Base-by-base conservation (phyloP, 139 green algal genomes). In the Edaphochlamys debaryana region DNA sequence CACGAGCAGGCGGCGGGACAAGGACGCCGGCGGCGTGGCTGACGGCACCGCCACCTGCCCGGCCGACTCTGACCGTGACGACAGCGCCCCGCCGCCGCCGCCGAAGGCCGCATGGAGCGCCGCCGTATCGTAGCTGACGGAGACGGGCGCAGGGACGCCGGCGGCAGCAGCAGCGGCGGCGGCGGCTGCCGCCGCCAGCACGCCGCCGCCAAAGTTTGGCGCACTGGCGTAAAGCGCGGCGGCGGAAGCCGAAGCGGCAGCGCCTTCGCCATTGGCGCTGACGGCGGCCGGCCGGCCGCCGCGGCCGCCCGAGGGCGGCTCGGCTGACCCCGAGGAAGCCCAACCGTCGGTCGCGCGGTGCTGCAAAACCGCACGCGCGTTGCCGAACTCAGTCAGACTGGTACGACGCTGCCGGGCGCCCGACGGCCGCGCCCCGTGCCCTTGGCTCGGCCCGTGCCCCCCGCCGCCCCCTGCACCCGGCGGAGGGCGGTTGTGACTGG, bases 361-460 rank as follows among this genome's bases (percentile, higher is more conserved):
- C 62, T 71, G 75, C 75, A 63, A 19, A 5, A 13, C 23, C 30
- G 75, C 60, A 2, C 75, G 60, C 29, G 75, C 75, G 32, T 48
- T 62, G 0, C 60, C 58, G 7, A 71, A 71, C 25, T 70, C 75
- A 2, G 60, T 71, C 17, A 81, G 75, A 41, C 75, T 81, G 9
- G n/a, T 58, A 38, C 75, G 75, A 30, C 60, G 75, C 32, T 71
- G 56, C 38, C 23, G 56, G 17, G 25, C 56, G n/a, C n/a, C n/a
- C n/a, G n/a, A n/a, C n/a, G n/a, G n/a, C n/a, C n/a, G n/a, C n/a
- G n/a, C n/a, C n/a, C n/a, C n/a, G n/a, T n/a, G n/a, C n/a, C n/a
- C n/a, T n/a, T n/a, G n/a, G n/a, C n/a, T n/a, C n/a, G n/a, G n/a
- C n/a, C n/a, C n/a, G n/a, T n/a, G n/a, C n/a, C n/a, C n/a, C 20